Percentiles rank a stretch among this genome's conserved stretches.
phyloP scores from a whole-genome alignment of 345 rosid genomes.

The Eucalyptus regnans region DNA sequence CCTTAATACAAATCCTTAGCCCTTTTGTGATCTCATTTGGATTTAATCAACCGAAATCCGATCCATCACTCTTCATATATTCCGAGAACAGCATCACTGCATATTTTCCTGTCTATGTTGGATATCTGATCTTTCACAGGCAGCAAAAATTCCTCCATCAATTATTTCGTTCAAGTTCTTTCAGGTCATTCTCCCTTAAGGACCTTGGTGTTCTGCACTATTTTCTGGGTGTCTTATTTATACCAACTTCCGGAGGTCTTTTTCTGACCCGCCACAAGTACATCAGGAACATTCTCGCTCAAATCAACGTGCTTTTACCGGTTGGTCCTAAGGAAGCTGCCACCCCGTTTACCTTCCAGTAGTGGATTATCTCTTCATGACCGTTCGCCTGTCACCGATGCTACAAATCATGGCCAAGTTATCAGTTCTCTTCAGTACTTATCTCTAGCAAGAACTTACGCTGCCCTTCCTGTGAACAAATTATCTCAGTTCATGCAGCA shows the following conservation, averaged over 20 bases:
- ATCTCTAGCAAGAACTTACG: background rate
- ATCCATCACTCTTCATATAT: background rate
- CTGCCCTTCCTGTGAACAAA: background rate
- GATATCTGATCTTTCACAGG: background rate
- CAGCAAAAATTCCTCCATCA: background rate
- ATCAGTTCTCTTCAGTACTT: background rate
- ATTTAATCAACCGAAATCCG: background rate
- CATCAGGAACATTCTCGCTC: background rate
- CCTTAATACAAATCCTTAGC: background rate
- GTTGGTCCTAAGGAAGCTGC: background rate
- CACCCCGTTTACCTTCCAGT: background rate
- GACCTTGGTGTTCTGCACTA: background rate
- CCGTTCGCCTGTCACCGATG: background rate
- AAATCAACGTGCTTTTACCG: background rate
- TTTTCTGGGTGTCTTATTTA: background rate
- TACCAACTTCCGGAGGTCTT: background rate
- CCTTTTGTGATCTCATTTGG: background rate
- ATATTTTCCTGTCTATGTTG: background rate
- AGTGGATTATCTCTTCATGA: background rate
- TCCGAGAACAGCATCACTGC: background rate
- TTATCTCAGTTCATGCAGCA: background rate
- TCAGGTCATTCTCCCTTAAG: background rate
- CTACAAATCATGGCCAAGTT: background rate
- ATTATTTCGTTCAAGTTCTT: background rate
- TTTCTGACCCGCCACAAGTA: background rate